phyloP scores from a whole-genome alignment of 805 yeast genomes.

The Scheffersomyces stipitis region DNA sequence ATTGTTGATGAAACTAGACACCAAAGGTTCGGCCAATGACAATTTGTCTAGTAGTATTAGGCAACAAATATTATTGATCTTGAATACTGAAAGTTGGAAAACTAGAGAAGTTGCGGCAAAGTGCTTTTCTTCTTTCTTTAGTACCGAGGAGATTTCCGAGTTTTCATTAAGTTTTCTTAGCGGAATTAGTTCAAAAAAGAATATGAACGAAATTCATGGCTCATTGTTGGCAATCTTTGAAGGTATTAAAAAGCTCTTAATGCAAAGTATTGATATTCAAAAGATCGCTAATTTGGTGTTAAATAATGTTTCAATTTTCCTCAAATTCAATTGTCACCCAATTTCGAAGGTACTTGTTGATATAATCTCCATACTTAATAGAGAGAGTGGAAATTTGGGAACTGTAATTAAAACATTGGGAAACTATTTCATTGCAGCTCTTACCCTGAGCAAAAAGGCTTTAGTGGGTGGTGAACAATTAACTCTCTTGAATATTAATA shows the following conservation, averaged over 20 bases:
- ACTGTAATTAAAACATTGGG: conserved; percentile 20
- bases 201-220: conserved; percentile 9
- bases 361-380: conserved; percentile 14
- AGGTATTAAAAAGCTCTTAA: conserved; percentile 12
- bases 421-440: conserved; percentile 34
- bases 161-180: conserved; percentile 24
- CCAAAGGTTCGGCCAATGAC: conserved; percentile 49
- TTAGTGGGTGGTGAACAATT: conserved; percentile 54
- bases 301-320: conserved; percentile 6
- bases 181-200: conserved; percentile 1
- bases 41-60: conserved; percentile 52
- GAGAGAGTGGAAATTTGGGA: conserved; percentile 9
- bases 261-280: too few relatives aligned
- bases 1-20: conserved; percentile 65
- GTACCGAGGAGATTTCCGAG: conserved; percentile 5
- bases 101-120: conserved; percentile 85
- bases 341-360: conserved; percentile 35
- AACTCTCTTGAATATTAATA: conserved; percentile 33
- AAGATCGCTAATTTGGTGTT: conserved; percentile 4
- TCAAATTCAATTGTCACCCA: conserved; percentile 15
- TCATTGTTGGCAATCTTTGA: conserved; percentile 20
- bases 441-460: conserved; percentile 11
- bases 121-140: conserved; percentile 54
- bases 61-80: conserved; percentile 30
- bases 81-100: conserved; percentile 69